Conservation (phyloP, 495 filamentous ascomycete species). For the Patellaria atrata region DNA sequence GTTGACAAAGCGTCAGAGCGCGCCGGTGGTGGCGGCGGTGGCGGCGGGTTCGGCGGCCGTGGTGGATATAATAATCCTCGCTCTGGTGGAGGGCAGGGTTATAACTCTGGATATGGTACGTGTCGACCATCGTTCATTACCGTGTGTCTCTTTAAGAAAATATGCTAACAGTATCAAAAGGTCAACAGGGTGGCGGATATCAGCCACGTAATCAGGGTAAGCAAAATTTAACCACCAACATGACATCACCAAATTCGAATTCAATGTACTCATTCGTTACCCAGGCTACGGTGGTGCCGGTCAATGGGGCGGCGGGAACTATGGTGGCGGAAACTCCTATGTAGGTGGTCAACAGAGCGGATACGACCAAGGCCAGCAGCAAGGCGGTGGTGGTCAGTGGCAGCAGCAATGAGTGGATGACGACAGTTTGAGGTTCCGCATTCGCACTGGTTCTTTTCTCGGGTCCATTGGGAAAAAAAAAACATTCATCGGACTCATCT, state of each 20-base stretch:
- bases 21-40: slow-evolving; percentile 40
- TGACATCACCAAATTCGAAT: no score
- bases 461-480: no score
- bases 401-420: no score
- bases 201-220: slow-evolving; percentile 12
- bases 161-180: not conserved
- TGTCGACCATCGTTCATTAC: no score
- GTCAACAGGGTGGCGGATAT: slow-evolving; percentile 13
- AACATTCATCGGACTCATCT: no score
- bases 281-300: slow-evolving; percentile 9
- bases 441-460: no score
- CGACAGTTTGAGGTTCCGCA: no score
- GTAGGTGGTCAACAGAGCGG: slow-evolving; percentile 5
- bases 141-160: not conserved
- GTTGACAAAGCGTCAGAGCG: slow-evolving; percentile 92
- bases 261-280: no score
- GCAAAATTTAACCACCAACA: no score
- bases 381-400: slow-evolving; percentile 13
- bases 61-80: slow-evolving; percentile 22
- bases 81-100: slow-evolving; percentile 6
- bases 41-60: slow-evolving; percentile 29
- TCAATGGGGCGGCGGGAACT: slow-evolving; percentile 6
- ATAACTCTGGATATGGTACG: slow-evolving; percentile 10
- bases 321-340: slow-evolving; percentile 3
- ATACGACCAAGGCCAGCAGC: slow-evolving; percentile 4